Evolutionary conservation across 805 yeast genomes (phyloP), one percentile per base, ranked within the genome.

Genomic region (Candida silvicultrix): DNA sequence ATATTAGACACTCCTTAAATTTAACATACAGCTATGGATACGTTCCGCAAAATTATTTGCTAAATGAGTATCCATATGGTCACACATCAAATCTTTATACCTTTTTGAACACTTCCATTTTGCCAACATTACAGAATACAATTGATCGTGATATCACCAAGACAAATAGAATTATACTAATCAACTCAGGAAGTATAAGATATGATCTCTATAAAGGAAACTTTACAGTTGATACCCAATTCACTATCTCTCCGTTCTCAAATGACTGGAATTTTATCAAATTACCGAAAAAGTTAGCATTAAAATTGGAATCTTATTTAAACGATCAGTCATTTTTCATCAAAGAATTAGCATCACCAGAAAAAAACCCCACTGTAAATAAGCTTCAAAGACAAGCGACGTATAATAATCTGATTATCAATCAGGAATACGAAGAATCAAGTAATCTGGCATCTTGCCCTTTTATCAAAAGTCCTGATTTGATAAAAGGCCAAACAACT

Each of bases 161-260:
- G 10, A 18, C 54, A 15, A 66, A 68, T 43, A 68, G 88, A 45
- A 68, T 81, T 25, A 75, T 89, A 22, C 66, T 86, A 40, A 78
- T 87, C 49, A 92, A 92, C 61, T 85, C 96, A 0, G 97, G 97
- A 1, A 83, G 96, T 5, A 76, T 90, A 3, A 75, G 97, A 45
- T 92, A 87, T 59, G 97, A 90, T 63, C 65, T 90, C 40, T 85
- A 84, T 66, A 77, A 81, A 59, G 98, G 97, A 0, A 81, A 84
- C 2, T 90, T 83, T 60, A 89, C 96, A 0, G 67, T 68, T 39
- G 95, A 89, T 62, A 73, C 92, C 0, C 85, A 85, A 54, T 92
- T 73, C 59, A 86, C 85, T 39, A 86, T 92, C 1, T 81, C 95
- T 0, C 97, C 98, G 0, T 90, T 89, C 65, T 72, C 78, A 44